Conservation (phyloP, 441 rosid genomes). For the Croton setiger region DNA sequence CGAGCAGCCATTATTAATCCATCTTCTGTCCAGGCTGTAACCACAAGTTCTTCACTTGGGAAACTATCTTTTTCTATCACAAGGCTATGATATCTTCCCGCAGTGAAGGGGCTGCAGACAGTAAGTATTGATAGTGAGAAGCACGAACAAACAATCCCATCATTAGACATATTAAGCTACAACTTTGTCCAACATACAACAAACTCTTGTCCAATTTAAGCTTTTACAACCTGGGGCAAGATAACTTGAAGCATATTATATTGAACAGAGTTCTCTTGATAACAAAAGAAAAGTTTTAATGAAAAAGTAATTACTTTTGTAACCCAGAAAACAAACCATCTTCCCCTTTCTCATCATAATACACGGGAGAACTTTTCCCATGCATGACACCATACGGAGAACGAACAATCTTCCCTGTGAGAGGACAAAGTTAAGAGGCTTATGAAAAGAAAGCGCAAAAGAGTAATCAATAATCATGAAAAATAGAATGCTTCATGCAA, state of each 20-base stretch:
- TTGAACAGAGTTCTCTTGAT: neutral
- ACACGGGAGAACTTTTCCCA: conserved; percentile 84
- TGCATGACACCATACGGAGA: conserved; percentile 94
- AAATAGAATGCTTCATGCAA: neutral
- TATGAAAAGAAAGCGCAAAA: conserved; percentile 8
- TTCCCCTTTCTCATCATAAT: conserved; percentile 87
- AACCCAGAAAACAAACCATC: conserved; percentile 78
- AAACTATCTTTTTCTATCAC: conserved; percentile 79
- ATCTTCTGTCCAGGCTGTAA: conserved; percentile 95
- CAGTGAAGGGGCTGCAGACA: conserved; percentile 72
- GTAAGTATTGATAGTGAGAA: conserved; percentile 2
- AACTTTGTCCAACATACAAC: neutral
- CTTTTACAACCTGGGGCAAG: neutral
- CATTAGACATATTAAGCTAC: neutral
- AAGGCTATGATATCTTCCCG: conserved; percentile 90
- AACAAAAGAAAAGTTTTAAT: neutral
- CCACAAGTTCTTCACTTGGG: conserved; percentile 67
- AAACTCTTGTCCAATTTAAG: neutral
- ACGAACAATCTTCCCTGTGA: conserved; percentile 84
- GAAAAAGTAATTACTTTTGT: conserved; percentile 50
- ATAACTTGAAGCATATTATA: neutral
- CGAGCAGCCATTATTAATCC: conserved; percentile 96
- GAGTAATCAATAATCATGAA: neutral
- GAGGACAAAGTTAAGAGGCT: conserved; percentile 14
- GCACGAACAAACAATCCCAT: too few species aligned